Conservation (phyloP, 202 grass and related monocot species). For the Eragrostis tef region DNA sequence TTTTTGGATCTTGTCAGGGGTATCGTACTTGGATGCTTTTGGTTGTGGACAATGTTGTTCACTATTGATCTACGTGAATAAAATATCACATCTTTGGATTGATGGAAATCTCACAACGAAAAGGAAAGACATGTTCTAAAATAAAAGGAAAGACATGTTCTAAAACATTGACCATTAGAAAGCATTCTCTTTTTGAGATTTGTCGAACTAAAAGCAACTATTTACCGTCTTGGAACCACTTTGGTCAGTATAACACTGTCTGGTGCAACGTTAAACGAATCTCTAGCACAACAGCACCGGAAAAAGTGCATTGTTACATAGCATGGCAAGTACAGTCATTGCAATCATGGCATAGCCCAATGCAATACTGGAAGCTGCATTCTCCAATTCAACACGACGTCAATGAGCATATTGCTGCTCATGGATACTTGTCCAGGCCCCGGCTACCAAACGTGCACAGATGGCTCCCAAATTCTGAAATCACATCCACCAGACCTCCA, state of each 20-base stretch:
- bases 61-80: background rate
- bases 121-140: too few species aligned
- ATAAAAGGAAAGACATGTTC: background rate
- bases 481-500: conserved; percentile 77
- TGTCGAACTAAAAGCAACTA: background rate
- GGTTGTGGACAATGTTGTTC: background rate
- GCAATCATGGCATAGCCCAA: background rate
- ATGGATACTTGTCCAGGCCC: conserved; percentile 50
- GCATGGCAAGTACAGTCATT: background rate
- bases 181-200: background rate
- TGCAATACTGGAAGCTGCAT: background rate
- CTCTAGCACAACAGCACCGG: background rate
- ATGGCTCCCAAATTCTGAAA: conserved; percentile 87
- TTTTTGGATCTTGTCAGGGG: background rate
- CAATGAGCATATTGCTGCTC: background rate
- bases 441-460: conserved; percentile 70
- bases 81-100: background rate
- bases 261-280: background rate
- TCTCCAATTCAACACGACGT: background rate
- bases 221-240: background rate
- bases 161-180: background rate
- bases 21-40: background rate
- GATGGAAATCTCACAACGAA: background rate
- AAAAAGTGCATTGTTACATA: background rate
- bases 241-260: conserved; percentile 15